Evolutionary conservation across 2,329 filamentous ascomycete genomes (phyloP), one percentile per base, ranked within the genome.

Genomic region (Trichoderma simmonsii): DNA sequence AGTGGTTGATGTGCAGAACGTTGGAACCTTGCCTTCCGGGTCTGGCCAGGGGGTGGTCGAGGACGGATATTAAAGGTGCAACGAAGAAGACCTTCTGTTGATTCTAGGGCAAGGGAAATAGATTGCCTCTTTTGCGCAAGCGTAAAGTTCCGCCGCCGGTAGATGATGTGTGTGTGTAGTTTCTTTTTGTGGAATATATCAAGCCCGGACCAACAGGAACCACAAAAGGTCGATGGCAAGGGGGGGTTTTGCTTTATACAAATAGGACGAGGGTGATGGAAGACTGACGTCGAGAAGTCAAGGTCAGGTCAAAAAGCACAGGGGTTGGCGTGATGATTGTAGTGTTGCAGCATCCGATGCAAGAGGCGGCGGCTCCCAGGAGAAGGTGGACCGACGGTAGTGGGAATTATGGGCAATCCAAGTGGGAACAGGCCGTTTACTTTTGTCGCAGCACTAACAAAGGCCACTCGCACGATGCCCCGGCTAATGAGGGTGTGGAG

Each of bases 401-500:
- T 43, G 26, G 21, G 56, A 59, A 59, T 32, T 30, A 18, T 61
- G 34, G 43, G 66, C 24, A 62, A 15, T 26, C 39, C 48, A 24
- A 62, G 57, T 70, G 66, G 66, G 66, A 62, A 70, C 57, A 32
- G 34, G 54, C 56, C 51, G 39, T 51, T 68, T 68, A 28, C 56
- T 48, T 60, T 60, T 60, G 34, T 43, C 65, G 56, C 39, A 62
- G 57, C 66, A 70, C 66, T 62, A 70, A 51, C 66, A 60, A 36
- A 69, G 56, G 43, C 63, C 43, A 66, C 63, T 64, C 64, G 28
- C 30, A 43, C 57, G 51, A 67, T 57, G 57, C 64, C 64, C 64
- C 39, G 48, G 66, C 43, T 70, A 62, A 70, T 70, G 66, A 70
- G 66, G 66, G 66, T 70, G 66, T 70, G 66, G 66, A 70, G 66